A percentile compares a stretch with the other conserved stretches of the same genome.
Conservation (phyloP, 495 filamentous ascomycete genomes). For the Neurospora sp. region DNA sequence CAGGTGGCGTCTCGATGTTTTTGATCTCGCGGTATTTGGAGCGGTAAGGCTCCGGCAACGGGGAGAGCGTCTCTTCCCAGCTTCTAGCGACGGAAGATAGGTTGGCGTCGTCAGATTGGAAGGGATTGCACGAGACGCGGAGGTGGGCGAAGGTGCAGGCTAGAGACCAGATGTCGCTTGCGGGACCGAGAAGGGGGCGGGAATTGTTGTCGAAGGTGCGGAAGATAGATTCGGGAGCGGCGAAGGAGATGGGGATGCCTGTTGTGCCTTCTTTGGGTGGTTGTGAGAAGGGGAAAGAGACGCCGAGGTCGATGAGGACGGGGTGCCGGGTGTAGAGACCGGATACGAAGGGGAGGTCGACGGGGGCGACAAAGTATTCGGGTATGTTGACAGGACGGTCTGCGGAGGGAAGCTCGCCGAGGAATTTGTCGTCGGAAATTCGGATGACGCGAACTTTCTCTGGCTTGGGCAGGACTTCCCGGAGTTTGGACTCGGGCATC, state of each 20-base stretch:
- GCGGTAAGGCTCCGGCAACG: neutral
- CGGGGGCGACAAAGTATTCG: slow-evolving; percentile 9
- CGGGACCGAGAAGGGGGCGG: neutral
- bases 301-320: slow-evolving; percentile 20
- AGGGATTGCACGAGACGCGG: neutral
- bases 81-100: no score
- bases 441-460: neutral
- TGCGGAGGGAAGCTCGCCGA: neutral
- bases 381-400: neutral
- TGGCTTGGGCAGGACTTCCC: slow-evolving; percentile 5
- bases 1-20: neutral
- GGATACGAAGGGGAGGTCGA: neutral
- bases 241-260: slow-evolving; percentile 9
- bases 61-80: no score
- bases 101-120: neutral
- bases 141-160: slow-evolving; percentile 13
- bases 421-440: neutral
- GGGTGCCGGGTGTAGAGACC: slow-evolving; percentile 7
- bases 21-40: neutral
- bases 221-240: slow-evolving; percentile 16
- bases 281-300: slow-evolving; percentile 6
- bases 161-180: slow-evolving; percentile 19
- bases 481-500: slow-evolving; percentile 5
- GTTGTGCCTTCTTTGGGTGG: neutral
- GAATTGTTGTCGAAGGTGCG: neutral